Percentiles rank a stretch among this genome's conserved stretches.
Conservation (phyloP, 2,329 filamentous ascomycete species). For the Epichloe festucae region DNA sequence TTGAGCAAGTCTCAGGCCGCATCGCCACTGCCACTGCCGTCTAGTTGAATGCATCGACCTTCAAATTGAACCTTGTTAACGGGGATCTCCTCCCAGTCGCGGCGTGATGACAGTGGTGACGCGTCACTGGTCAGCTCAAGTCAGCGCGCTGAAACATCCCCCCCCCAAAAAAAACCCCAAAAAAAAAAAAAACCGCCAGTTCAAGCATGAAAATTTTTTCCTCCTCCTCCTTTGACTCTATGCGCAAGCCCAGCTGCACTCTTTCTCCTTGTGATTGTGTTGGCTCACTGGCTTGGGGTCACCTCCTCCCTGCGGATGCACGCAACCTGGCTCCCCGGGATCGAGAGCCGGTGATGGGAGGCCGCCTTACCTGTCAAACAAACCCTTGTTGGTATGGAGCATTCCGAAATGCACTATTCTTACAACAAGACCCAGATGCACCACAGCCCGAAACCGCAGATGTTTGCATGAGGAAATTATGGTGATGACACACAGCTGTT, state of each 20-base stretch:
- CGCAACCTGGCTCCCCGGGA: neutral
- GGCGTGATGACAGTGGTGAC: neutral
- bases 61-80: neutral
- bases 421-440: neutral
- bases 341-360: neutral
- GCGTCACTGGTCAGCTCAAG: neutral
- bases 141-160: neutral
- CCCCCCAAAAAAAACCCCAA: no score
- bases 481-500: neutral
- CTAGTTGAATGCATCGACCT: neutral
- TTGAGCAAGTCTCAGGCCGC: neutral
- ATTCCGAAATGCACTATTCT: neutral
- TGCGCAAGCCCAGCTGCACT: neutral
- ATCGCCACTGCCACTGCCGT: neutral
- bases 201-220: neutral
- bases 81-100: neutral
- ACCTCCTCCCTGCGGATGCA: conserved; percentile 1
- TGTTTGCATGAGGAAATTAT: neutral
- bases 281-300: neutral
- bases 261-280: neutral
- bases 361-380: neutral
- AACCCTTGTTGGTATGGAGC: neutral
- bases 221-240: neutral
- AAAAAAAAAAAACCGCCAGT: neutral
- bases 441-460: neutral